A percentile compares a stretch with the other conserved stretches of the same genome.
Conservation (phyloP, 495 filamentous ascomycete species). For the Daldinia grandis region DNA sequence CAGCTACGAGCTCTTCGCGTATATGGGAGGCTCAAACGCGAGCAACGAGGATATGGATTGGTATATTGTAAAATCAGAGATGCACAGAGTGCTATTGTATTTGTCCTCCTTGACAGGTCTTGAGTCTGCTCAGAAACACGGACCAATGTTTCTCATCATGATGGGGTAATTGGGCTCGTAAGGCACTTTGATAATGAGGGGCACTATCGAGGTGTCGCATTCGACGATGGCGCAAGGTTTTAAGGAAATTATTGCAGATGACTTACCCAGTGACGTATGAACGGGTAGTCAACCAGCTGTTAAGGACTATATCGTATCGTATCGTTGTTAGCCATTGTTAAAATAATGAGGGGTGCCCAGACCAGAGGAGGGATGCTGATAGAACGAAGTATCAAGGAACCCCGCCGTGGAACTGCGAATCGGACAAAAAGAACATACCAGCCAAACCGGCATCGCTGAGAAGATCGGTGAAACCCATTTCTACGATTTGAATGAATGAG, state of each 20-base stretch:
- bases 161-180: constrained; percentile 27
- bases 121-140: constrained; percentile 99
- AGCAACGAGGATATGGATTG: constrained; percentile 2
- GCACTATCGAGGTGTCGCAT: constrained; percentile 16
- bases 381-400: not conserved
- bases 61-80: constrained; percentile 71
- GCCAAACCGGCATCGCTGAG: constrained; percentile 85
- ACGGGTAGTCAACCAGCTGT: constrained; percentile 87
- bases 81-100: constrained; percentile 77
- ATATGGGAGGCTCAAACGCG: not conserved
- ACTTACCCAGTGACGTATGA: constrained; percentile 94
- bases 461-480: constrained; percentile 97
- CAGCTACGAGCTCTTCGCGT: constrained; percentile 16
- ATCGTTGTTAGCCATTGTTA: constrained; percentile 16
- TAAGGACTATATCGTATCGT: constrained; percentile 72
- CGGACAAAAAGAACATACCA: constrained; percentile 58
- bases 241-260: constrained; percentile 43
- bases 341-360: not conserved
- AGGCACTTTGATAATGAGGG: constrained; percentile 10
- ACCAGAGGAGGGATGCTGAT: constrained; percentile 7
- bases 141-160: constrained; percentile 96
- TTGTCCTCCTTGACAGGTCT: constrained; percentile 93
- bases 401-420: constrained; percentile 4
- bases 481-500: constrained; percentile 27
- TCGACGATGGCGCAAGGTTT: constrained; percentile 13